A percentile compares a stretch with the other conserved stretches of the same genome.
Evolutionary conservation across 2,329 filamentous ascomycete species (phyloP).

Genomic region (Nothopassalora personata): DNA sequence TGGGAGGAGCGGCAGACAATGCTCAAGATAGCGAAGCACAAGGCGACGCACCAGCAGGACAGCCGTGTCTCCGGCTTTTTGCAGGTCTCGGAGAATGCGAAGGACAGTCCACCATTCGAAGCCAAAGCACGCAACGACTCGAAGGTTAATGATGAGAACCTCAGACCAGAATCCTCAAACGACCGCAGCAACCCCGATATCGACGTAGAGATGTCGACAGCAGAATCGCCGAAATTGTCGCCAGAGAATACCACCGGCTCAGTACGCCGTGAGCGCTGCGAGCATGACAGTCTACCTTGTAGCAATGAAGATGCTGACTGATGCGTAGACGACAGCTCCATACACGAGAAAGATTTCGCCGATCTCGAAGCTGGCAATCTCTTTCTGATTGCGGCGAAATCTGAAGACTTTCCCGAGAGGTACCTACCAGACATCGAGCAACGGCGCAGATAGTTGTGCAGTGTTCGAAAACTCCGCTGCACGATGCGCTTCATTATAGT

Average conservation of each 20-base stretch:
- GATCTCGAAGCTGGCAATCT: neutral
- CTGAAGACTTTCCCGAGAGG: neutral
- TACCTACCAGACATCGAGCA: too few species aligned
- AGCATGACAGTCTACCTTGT: too few species aligned
- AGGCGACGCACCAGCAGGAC: neutral
- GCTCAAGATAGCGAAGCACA: neutral
- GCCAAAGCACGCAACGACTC: neutral
- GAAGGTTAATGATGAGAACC: neutral
- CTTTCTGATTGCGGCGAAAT: neutral
- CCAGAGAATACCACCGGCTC: too few species aligned
- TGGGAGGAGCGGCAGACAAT: neutral
- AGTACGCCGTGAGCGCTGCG: too few species aligned
- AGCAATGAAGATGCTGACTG: too few species aligned
- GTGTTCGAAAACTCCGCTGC: too few species aligned
- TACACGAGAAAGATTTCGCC: neutral
- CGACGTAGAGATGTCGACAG: neutral
- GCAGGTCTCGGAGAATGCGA: neutral
- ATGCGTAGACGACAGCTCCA: too few species aligned
- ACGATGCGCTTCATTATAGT: too few species aligned
- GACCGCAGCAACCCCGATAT: neutral
- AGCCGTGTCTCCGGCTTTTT: neutral
- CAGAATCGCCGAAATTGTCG: neutral
- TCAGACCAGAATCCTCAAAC: neutral
- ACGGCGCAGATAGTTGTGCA: too few species aligned
- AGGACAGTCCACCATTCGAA: neutral